phyloP scores from a whole-genome alignment of 306 rosid species.

The Adenanthera pavonina region DNA sequence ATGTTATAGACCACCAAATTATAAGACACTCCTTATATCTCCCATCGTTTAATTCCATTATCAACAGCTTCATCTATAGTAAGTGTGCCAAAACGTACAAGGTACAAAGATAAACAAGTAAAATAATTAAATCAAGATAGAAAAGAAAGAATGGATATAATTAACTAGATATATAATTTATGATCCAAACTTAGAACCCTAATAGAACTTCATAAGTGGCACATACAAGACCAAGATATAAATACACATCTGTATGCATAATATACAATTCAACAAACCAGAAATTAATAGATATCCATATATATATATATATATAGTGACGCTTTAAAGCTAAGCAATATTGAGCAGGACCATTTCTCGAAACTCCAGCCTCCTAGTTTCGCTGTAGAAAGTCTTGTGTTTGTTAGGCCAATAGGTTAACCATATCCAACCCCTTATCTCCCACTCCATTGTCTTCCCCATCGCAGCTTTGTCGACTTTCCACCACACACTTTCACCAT shows the following conservation, averaged over 20 bases:
- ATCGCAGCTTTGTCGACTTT: constrained; percentile 65
- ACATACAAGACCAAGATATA: neutral
- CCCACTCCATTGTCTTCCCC: constrained; percentile 88
- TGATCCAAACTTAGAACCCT: neutral
- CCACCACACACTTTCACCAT: constrained; percentile 83
- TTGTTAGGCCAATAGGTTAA: constrained; percentile 94
- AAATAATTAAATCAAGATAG: no score
- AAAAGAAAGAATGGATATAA: no score
- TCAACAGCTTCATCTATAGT: no score
- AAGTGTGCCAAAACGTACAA: no score
- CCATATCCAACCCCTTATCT: constrained; percentile 89
- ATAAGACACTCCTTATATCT: no score
- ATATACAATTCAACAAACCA: no score
- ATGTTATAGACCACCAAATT: no score
- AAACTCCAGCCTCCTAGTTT: constrained; percentile 85
- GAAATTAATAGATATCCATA: neutral
- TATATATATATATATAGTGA: neutral
- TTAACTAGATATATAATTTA: no score
- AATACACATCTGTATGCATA: no score
- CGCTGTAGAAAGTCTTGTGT: constrained; percentile 67
- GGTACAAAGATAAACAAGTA: no score
- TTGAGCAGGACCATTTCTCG: constrained; percentile 63
- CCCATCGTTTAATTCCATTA: no score
- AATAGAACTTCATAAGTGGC: neutral
- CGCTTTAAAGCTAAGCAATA: constrained; percentile 49